Percentiles rank a stretch among this genome's conserved stretches.
These are phyloP conservation scores for Leccinum broughii DNA, from an alignment of 768 basidiomycete species.

Conservation along the genomic window DNA sequence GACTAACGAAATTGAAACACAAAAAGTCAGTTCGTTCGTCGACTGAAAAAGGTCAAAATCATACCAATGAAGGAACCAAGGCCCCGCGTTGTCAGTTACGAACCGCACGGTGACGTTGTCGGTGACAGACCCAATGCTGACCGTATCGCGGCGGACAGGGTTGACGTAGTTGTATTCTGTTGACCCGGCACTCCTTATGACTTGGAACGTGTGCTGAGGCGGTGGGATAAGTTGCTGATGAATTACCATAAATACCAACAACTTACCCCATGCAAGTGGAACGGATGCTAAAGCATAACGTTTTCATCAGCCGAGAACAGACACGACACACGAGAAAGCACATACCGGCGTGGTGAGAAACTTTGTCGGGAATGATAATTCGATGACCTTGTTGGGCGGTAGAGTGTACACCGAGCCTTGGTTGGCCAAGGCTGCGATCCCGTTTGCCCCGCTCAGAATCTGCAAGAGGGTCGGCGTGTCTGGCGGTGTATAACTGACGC, in stretches of 20 bases:
- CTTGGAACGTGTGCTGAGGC: conserved; percentile 41
- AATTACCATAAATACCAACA: neutral
- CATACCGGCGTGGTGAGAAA: conserved; percentile 32
- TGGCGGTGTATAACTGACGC: conserved; percentile 35
- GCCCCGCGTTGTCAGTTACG: conserved; percentile 60
- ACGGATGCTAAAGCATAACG: conserved; percentile 35
- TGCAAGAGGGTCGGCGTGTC: conserved; percentile 47
- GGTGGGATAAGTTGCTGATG: neutral
- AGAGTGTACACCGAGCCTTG: conserved; percentile 43
- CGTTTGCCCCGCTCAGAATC: conserved; percentile 38
- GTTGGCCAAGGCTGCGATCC: conserved; percentile 38
- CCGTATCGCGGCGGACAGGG: conserved; percentile 56
- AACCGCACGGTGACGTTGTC: conserved; percentile 60
- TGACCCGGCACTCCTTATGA: conserved; percentile 42
- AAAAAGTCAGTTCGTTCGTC: neutral
- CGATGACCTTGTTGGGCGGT: conserved; percentile 46
- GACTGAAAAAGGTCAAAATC: neutral
- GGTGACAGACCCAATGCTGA: conserved; percentile 30
- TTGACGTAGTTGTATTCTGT: conserved; percentile 43
- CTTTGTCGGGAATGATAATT: conserved; percentile 30
- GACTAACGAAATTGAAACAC: conserved; percentile 10
- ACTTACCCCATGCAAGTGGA: conserved; percentile 48
- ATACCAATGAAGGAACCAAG: conserved; percentile 2
- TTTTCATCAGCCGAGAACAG: neutral
- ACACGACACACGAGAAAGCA: neutral